Evolutionary conservation across 306 rosid genomes (phyloP).

Genomic region (Cicer arietinum): DNA sequence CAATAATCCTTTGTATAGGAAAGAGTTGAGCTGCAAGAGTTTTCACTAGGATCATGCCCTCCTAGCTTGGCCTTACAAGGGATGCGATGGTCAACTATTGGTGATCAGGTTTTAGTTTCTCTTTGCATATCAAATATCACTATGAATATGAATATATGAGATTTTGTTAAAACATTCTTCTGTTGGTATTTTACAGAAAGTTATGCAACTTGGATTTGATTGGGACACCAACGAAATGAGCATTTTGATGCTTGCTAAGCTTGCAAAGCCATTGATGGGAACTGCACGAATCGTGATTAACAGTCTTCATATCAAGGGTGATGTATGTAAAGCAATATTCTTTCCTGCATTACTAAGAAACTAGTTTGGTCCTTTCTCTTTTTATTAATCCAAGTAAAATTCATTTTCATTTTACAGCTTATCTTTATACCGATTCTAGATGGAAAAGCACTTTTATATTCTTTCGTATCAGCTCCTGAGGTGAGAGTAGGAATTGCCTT

Average conservation of each 20-base stretch:
- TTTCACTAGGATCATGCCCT: conserved; percentile 86
- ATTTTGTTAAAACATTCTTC: conserved; percentile 40
- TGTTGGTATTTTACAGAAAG: conserved; percentile 60
- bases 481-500: conserved; percentile 94
- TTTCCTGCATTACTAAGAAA: not conserved
- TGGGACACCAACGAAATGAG: conserved; percentile 98
- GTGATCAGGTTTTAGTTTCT: conserved; percentile 76
- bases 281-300: conserved; percentile 95
- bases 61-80: conserved; percentile 90
- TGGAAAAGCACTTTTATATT: conserved; percentile 82
- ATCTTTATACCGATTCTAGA: conserved; percentile 75
- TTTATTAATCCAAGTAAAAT: too few relatives aligned
- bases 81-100: conserved; percentile 79
- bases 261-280: conserved; percentile 84
- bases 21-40: conserved; percentile 75
- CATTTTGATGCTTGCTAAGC: conserved; percentile 84
- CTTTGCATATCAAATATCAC: conserved; percentile 35
- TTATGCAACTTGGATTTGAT: conserved; percentile 84
- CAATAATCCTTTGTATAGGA: conserved; percentile 66
- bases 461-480: conserved; percentile 84
- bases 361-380: too few relatives aligned
- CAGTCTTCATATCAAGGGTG: conserved; percentile 94
- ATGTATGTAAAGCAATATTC: conserved; percentile 65
- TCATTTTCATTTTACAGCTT: conserved; percentile 61
- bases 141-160: conserved; percentile 2